Evolutionary conservation across 2,329 filamentous ascomycete genomes (phyloP).

Genomic region (Pseudogymnoascus sp.): DNA sequence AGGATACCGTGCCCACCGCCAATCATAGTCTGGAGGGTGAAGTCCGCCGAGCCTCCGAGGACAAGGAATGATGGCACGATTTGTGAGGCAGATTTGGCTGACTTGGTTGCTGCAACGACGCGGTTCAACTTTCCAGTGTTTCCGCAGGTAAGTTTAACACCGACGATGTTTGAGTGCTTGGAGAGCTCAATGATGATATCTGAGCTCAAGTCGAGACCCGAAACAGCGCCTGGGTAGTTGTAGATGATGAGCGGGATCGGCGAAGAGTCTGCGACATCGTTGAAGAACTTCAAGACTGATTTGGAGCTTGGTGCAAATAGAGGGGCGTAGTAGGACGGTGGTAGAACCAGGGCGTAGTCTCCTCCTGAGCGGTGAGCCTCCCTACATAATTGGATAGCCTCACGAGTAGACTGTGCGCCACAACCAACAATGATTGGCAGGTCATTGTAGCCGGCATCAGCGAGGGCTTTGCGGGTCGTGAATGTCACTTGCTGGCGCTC

Average conservation of each 20-base stretch:
- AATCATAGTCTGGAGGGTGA: conserved; percentile 62
- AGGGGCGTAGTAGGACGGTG: conserved; percentile 60
- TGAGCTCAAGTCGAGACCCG: conserved; percentile 83
- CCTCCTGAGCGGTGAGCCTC: conserved; percentile 57
- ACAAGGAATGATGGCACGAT: conserved; percentile 54
- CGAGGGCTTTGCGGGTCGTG: conserved; percentile 53
- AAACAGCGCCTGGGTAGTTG: conserved; percentile 84
- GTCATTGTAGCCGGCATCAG: conserved; percentile 48
- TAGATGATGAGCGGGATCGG: conserved; percentile 76
- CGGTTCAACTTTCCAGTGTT: conserved; percentile 59
- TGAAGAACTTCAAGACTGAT: conserved; percentile 53
- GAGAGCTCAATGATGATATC: conserved; percentile 77
- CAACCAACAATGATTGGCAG: conserved; percentile 61
- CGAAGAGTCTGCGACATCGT: conserved; percentile 55
- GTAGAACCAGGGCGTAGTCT: conserved; percentile 60
- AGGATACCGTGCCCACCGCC: conserved; percentile 67
- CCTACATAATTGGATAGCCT: conserved; percentile 56
- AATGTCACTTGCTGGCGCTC: conserved; percentile 54
- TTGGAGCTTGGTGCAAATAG: conserved; percentile 49
- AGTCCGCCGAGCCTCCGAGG: conserved; percentile 67
- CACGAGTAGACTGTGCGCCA: conserved; percentile 57
- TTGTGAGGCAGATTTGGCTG: conserved; percentile 44
- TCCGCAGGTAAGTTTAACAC: conserved; percentile 87
- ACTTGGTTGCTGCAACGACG: conserved; percentile 49
- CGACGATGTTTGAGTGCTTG: conserved; percentile 75